phyloP scores from a whole-genome alignment of 208 protist species.

The Giardia muris region DNA sequence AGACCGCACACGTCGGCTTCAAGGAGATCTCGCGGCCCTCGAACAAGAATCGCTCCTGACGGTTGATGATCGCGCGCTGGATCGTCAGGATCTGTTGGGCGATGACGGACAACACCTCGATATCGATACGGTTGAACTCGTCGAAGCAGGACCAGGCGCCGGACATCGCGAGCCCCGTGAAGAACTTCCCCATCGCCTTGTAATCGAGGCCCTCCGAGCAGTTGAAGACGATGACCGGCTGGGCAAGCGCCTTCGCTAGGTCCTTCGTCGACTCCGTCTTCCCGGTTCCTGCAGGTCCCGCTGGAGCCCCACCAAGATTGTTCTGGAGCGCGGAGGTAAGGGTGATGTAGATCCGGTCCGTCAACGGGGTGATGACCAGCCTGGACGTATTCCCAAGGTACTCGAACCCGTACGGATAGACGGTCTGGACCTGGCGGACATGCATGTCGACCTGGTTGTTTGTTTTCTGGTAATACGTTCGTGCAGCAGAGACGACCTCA shows the following conservation, averaged over 20 bases:
- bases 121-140: constrained; percentile 95
- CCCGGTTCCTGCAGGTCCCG: constrained; percentile 55
- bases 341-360: constrained; percentile 49
- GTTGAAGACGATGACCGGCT: constrained; percentile 90
- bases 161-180: constrained; percentile 78
- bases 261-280: constrained; percentile 94
- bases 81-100: constrained; percentile 82
- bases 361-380: constrained; percentile 52
- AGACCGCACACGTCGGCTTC: constrained; percentile 44
- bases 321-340: constrained; percentile 43
- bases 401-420: constrained; percentile 48
- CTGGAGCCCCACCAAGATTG: constrained; percentile 45
- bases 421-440: constrained; percentile 48
- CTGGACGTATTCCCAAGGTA: constrained; percentile 73
- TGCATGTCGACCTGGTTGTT: constrained; percentile 46
- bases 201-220: constrained; percentile 91
- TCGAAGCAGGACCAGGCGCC: constrained; percentile 93
- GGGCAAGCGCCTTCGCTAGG: constrained; percentile 80
- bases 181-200: constrained; percentile 87
- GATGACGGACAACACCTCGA: constrained; percentile 88
- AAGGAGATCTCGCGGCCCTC: constrained; percentile 49
- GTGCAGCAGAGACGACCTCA: not conserved
- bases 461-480: not conserved
- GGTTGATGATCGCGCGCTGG: constrained; percentile 65
- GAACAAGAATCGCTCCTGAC: constrained; percentile 57